phyloP scores from a whole-genome alignment of 164 flowering plant genomes.

The Chloranthus sessilifolius region DNA sequence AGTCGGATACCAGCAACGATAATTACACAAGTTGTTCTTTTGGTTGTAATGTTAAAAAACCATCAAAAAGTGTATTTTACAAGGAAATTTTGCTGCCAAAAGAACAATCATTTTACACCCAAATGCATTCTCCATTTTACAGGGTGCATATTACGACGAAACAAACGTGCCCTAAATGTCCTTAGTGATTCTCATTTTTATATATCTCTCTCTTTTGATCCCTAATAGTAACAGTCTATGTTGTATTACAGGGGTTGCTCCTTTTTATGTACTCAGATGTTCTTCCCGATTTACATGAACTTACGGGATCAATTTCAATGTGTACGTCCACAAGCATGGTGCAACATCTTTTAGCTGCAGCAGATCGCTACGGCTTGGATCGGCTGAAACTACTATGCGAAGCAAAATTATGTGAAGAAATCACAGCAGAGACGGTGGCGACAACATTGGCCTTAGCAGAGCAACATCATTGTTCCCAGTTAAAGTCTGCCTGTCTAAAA shows the following conservation, averaged over 20 bases:
- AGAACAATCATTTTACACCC: too few species aligned
- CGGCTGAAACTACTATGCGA: conserved; percentile 76
- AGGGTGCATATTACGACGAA: too few species aligned
- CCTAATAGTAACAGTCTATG: conserved; percentile 4
- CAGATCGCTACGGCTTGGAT: conserved; percentile 78
- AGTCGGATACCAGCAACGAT: too few species aligned
- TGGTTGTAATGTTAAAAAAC: too few species aligned
- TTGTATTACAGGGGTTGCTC: conserved; percentile 69
- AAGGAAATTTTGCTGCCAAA: too few species aligned
- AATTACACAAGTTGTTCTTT: too few species aligned
- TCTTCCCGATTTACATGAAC: conserved; percentile 61
- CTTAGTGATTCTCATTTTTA: too few species aligned
- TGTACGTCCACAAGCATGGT: conserved; percentile 54
- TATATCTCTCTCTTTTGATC: not conserved
- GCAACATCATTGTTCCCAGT: conserved; percentile 67
- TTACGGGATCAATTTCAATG: conserved; percentile 38
- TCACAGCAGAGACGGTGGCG: conserved; percentile 64
- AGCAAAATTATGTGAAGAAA: conserved; percentile 64
- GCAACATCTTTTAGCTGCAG: conserved; percentile 87
- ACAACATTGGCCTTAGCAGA: conserved; percentile 89
- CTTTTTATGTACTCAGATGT: conserved; percentile 69
- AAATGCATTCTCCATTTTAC: too few species aligned
- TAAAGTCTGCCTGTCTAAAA: conserved; percentile 68
- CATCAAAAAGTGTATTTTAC: too few species aligned
- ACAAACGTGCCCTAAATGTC: too few species aligned